phyloP scores from a whole-genome alignment of 2,329 filamentous ascomycete genomes.

The Septoria petroselini region DNA sequence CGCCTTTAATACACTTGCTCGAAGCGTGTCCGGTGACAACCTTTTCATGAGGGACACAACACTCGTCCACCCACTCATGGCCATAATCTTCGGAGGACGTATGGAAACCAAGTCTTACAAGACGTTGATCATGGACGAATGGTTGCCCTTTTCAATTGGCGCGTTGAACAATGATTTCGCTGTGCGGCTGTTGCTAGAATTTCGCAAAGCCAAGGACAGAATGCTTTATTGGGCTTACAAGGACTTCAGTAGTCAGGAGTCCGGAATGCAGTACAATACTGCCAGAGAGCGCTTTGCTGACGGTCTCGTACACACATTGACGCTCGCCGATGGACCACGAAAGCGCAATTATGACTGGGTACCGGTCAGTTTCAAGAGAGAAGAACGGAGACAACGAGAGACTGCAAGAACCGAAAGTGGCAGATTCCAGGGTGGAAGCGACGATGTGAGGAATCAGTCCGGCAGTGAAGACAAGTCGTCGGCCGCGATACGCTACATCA shows the following conservation, averaged over 20 bases:
- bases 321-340: neutral
- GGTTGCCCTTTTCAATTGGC: slow-evolving; percentile 37
- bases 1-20: slow-evolving; percentile 22
- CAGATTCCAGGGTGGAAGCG: neutral
- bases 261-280: slow-evolving; percentile 21
- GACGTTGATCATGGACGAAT: slow-evolving; percentile 38
- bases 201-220: slow-evolving; percentile 38
- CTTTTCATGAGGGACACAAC: slow-evolving; percentile 34
- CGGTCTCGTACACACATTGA: slow-evolving; percentile 24
- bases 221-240: slow-evolving; percentile 33
- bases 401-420: neutral
- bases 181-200: slow-evolving; percentile 37
- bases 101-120: slow-evolving; percentile 26
- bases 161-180: slow-evolving; percentile 21
- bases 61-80: slow-evolving; percentile 30
- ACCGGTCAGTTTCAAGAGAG: neutral
- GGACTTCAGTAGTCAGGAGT: slow-evolving; percentile 17
- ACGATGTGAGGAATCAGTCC: slow-evolving; percentile 10
- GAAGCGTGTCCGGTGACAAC: slow-evolving; percentile 17
- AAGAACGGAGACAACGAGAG: neutral
- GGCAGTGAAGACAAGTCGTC: neutral
- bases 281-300: slow-evolving; percentile 26
- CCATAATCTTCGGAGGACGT: slow-evolving; percentile 35
- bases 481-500: neutral
- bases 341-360: neutral